Base-by-base conservation (phyloP, 495 filamentous ascomycete genomes). In the Tirmania nivea region DNA sequence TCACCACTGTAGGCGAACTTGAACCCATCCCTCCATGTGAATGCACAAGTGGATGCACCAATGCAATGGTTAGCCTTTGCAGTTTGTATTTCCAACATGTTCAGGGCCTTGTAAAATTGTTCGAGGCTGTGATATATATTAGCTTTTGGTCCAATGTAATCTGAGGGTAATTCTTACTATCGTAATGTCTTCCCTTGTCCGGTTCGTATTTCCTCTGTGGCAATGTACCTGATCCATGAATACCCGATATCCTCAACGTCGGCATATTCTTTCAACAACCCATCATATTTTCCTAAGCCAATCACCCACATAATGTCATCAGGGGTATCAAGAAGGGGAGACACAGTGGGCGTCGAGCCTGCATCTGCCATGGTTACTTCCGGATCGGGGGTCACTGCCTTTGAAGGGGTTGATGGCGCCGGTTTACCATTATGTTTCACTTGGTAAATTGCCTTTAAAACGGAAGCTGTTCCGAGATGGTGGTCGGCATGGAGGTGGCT, bases 401-500 rank as follows among this genome's bases (percentile, higher is more conserved):
- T 2, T 2, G 48, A 50, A 16, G 31, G 7, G 20, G 14, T 34
- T 54, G 35, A 36, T 39, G 2, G 57, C 56, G 49, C 54, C 52
- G 10, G 25, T 45, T 19, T 45, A 14, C 39, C 39, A 58, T 48
- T 63, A 58, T 73, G 75, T 55, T 70, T 79, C 36, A 67, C 69
- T 16, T 70, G 61, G 55, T 81, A 78, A 78, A 85, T 89, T 16
- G 83, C 83, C 63, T 73, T 80, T 60, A 99, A 80, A 25, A 95
- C 69, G 16, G 80, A 73, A 25, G 73, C 72, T 0, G 79, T 84
- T 34, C 90, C 90, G 17, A 96, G 75, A 61, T 99, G 90, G 66
- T 99, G 90, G 69, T 99, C 90, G 31, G 90, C 90, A 62, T 99
- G 90, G 51, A 89, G 68, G 66, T 99, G 90, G 62, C 83, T 89